phyloP scores from a whole-genome alignment of 2,329 filamentous ascomycete species.

The Calonectria multiphialidica region DNA sequence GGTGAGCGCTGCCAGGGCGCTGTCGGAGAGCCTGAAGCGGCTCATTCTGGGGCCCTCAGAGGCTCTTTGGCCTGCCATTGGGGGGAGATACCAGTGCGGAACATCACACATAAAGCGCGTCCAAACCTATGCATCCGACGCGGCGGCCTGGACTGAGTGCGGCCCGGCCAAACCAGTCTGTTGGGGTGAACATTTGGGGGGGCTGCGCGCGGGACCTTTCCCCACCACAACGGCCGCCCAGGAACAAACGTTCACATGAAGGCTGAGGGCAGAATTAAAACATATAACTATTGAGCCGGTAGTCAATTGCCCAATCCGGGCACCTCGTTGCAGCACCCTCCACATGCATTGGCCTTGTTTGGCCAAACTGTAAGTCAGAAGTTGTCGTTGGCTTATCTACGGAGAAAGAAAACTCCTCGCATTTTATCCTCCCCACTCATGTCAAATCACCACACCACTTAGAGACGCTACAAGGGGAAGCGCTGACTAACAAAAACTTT shows the following conservation, averaged over 20 bases:
- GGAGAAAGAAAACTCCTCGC: conserved; percentile 18
- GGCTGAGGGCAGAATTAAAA: not conserved
- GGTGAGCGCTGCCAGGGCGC: conserved; percentile 17
- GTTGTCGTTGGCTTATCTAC: not conserved
- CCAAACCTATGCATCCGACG: conserved; percentile 15
- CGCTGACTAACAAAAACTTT: conserved; percentile 14
- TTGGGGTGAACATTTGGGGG: conserved; percentile 40
- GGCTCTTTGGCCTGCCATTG: conserved; percentile 2
- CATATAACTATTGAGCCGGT: not conserved
- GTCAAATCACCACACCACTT: conserved; percentile 6
- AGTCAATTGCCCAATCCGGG: not conserved
- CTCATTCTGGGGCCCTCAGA: conserved; percentile 4
- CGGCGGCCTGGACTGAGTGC: not conserved
- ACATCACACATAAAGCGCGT: conserved; percentile 17
- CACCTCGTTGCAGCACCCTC: not conserved
- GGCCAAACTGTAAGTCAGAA: conserved; percentile 4
- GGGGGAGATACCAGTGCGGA: not conserved
- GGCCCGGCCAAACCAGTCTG: conserved; percentile 39
- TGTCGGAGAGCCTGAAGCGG: conserved; percentile 27
- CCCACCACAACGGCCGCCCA: conserved; percentile 29
- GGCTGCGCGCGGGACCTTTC: conserved; percentile 25
- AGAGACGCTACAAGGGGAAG: not conserved
- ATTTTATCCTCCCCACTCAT: not conserved
- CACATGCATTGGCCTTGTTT: conserved; percentile 6
- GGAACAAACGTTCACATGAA: not conserved